Conservation (phyloP, 768 basidiomycete genomes). For the Chlorophyllum brunneum region DNA sequence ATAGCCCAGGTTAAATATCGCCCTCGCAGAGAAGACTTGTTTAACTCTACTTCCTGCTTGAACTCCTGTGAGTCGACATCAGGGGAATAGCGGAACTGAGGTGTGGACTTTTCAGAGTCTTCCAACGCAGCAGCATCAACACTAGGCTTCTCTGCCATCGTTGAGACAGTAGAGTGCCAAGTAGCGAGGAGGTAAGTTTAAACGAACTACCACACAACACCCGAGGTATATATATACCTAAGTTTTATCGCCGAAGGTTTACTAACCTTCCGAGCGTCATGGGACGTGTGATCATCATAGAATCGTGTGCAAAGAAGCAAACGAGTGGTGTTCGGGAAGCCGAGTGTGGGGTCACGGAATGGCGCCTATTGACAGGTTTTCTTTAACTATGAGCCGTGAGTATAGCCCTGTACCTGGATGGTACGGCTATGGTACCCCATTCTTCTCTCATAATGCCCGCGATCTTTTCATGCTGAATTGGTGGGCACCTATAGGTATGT, state of each 20-base stretch:
- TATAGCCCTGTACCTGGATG: background rate
- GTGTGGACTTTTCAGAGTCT: conserved; percentile 10
- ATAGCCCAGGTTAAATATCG: conserved; percentile 41
- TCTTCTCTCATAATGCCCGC: too few species aligned
- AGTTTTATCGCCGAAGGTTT: background rate
- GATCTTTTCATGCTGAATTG: too few species aligned
- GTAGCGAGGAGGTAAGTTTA: background rate
- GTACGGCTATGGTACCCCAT: too few species aligned
- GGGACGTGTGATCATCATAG: background rate
- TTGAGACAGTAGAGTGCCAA: background rate
- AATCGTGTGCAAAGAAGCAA: conserved; percentile 1
- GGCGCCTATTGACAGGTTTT: background rate
- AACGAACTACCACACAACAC: background rate
- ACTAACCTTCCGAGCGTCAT: conserved; percentile 1
- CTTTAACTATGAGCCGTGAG: background rate
- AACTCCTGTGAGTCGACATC: conserved; percentile 23
- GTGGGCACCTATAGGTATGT: too few species aligned
- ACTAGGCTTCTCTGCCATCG: background rate
- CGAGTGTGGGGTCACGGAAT: background rate
- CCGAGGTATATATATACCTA: background rate
- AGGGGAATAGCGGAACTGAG: background rate
- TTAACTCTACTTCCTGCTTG: conserved; percentile 29
- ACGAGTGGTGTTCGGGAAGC: conserved; percentile 5
- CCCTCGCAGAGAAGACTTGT: conserved; percentile 36
- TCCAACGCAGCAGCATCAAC: background rate